A percentile compares a stretch with the other conserved stretches of the same genome.
Conservation (phyloP, 75 land plant species). For the Chamaecyparis obtusa region DNA sequence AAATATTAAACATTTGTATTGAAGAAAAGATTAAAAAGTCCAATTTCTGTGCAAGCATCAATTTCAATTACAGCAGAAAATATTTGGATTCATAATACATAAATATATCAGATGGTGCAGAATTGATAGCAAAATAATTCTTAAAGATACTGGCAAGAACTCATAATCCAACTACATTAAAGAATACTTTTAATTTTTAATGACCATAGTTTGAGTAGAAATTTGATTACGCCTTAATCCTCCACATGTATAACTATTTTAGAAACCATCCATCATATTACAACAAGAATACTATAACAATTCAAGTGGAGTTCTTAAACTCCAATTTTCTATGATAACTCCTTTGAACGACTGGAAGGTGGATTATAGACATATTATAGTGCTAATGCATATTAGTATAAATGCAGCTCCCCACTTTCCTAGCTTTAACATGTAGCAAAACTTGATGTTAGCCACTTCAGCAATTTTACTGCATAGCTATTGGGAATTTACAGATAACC, state of each 20-base stretch:
- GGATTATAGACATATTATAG: not conserved
- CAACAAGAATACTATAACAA: not conserved
- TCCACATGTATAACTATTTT: not conserved
- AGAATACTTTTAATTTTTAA: not conserved
- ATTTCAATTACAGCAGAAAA: no score
- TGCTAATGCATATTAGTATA: not conserved
- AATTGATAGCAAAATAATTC: no score
- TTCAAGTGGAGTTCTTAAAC: no score
- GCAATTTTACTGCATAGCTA: not conserved
- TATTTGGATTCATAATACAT: no score
- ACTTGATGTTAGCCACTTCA: not conserved
- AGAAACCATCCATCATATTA: not conserved
- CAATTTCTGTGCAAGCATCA: no score
- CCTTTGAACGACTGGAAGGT: not conserved
- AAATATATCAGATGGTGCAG: no score
- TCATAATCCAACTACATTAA: not conserved
- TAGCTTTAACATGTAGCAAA: not conserved
- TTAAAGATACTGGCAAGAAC: no score
- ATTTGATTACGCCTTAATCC: not conserved
- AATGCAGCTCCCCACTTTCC: not conserved
- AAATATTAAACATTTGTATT: no score
- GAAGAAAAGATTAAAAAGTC: no score
- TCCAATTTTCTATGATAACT: not conserved
- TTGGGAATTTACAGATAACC: no score
- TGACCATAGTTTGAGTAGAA: not conserved